Base-by-base conservation (phyloP, 192 early-diverging fungal genomes). In the Phycomyces blakesleeanus region DNA sequence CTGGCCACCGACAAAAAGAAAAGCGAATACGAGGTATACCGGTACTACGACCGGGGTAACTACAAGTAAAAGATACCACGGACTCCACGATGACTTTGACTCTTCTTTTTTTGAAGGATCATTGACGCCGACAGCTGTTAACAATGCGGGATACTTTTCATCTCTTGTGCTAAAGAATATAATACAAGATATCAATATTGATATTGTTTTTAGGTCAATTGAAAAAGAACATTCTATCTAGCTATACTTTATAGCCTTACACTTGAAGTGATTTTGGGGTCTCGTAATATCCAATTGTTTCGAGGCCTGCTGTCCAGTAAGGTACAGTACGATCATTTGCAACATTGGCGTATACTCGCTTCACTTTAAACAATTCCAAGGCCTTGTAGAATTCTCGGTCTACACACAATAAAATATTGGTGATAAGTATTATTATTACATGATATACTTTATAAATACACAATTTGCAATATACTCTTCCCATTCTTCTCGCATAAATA, bases 281-380 rank as follows among this genome's bases (percentile, higher is more conserved):
- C n/a, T 52, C 21, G 47, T 83, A 83, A 15, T 75, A 75, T 61
- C 82, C 65, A 9, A 71, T 68, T 34, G 74, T 72, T 22, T 72
- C 62, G 29, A 85, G 77, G 20, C 78, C 75, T 14, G 81, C 81
- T 0, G 84, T 85, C 84, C 84, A 85, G 55, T 77, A 82, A 20
- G 82, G 84, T 0, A 85, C 84, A n/a, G 72, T 78, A 54, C 76
- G 69, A 53, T 85, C 84, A 50, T 81, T 78, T 0, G 51, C 27
- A 12, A 74, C 60, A 54, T 85, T 85, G 39, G 78, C 78, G 51
- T 83, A 85, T 6, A 78, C 21, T 18, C 63, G 52, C 39, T 70
- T 57, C n/a, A 67, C 38, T 34, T 79, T 77, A 50, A 85, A 85
- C 42, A 55, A 29, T 7, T 56, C 42, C 21, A 85, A 60, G 24